A percentile compares a stretch with the other conserved stretches of the same genome.
Conservation (phyloP, 179 eudicot species). For the Heliamphora pulchella region DNA sequence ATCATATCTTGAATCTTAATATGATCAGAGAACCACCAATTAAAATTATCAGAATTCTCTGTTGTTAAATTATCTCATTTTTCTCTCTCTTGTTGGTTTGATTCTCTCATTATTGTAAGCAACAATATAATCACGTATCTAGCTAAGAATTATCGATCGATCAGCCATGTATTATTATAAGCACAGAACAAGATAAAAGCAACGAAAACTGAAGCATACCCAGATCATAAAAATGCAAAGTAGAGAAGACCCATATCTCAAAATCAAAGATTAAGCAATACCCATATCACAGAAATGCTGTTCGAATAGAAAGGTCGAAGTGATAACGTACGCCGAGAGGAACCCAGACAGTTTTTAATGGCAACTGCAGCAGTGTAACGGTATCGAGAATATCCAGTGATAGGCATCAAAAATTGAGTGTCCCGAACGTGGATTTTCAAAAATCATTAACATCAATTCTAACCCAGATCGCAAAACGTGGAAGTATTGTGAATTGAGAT, state of each 20-base stretch:
- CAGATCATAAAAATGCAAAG: neutral
- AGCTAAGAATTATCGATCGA: neutral
- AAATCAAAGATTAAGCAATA: neutral
- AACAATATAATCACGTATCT: neutral
- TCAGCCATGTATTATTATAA: too few relatives aligned
- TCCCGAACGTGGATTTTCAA: too few relatives aligned
- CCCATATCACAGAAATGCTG: neutral
- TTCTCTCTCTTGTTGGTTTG: too few relatives aligned
- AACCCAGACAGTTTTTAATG: neutral
- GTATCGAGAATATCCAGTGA: too few relatives aligned
- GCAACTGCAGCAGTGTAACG: too few relatives aligned
- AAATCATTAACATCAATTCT: too few relatives aligned
- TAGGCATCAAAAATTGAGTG: too few relatives aligned
- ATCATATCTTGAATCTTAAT: neutral
- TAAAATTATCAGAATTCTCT: neutral
- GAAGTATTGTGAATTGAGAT: neutral
- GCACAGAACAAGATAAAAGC: neutral
- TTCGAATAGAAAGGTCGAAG: neutral
- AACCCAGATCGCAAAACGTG: too few relatives aligned
- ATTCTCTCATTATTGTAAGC: neutral
- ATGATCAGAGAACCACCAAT: neutral
- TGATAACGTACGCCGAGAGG: neutral
- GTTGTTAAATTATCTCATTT: too few relatives aligned
- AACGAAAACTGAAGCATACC: neutral
- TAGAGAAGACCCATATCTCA: neutral